These are phyloP conservation scores for Cyphellophora attinorum DNA, from an alignment of 2,329 filamentous ascomycete species.

Conservation along the genomic window DNA sequence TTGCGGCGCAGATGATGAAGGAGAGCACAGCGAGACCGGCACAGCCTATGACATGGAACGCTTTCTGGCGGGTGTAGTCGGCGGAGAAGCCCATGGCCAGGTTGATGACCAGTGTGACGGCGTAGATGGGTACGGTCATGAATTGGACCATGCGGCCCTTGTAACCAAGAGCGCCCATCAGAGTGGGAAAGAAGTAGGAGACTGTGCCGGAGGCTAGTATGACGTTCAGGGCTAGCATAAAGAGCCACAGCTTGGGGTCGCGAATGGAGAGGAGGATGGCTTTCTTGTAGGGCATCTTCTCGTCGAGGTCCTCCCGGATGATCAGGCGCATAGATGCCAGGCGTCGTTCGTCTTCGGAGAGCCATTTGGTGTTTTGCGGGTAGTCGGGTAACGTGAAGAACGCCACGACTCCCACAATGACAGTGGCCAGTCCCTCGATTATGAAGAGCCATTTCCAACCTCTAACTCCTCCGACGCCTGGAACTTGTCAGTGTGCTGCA, in stretches of 20 bases:
- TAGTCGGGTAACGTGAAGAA: conserved; percentile 26
- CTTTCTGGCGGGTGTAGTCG: conserved; percentile 7
- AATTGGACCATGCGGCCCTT: conserved; percentile 8
- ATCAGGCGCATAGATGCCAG: conserved; percentile 20
- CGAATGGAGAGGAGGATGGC: conserved; percentile 6
- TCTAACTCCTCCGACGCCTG: conserved; percentile 1
- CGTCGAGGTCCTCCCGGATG: conserved; percentile 7
- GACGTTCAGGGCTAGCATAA: conserved; percentile 8
- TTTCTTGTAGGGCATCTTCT: conserved; percentile 8
- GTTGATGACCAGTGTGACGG: conserved; percentile 6
- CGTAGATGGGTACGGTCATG: conserved; percentile 9
- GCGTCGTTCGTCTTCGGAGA: conserved; percentile 40
- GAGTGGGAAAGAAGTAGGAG: conserved; percentile 9
- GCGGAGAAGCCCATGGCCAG: conserved; percentile 6
- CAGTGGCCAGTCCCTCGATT: conserved; percentile 22
- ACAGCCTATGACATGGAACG: conserved; percentile 8
- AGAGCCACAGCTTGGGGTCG: conserved; percentile 8
- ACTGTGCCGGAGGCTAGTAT: conserved; percentile 8
- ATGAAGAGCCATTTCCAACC: conserved; percentile 23
- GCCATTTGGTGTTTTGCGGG: conserved; percentile 29
- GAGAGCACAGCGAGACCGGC: conserved; percentile 5
- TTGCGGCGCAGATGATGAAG: conserved; percentile 8
- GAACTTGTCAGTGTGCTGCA: too few relatives aligned
- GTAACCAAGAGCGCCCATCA: conserved; percentile 8
- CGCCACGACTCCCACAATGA: conserved; percentile 16